A percentile compares a stretch with the other conserved stretches of the same genome.
These are phyloP conservation scores for Backusella psychrophila DNA, from an alignment of 192 early-diverging fungal species.

Conservation along the genomic window DNA sequence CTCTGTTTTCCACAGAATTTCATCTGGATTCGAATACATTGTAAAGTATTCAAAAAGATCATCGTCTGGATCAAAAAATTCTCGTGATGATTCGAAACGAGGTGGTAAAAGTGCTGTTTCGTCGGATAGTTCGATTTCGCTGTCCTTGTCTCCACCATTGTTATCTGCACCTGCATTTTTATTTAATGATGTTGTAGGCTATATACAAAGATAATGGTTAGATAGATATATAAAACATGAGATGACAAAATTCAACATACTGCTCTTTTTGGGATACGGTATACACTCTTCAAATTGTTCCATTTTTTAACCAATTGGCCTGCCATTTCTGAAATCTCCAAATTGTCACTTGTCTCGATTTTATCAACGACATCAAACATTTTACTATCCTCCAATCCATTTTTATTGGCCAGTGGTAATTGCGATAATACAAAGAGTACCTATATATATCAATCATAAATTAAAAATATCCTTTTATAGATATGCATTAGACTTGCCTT, in stretches of 20 bases:
- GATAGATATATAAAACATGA: too few relatives aligned
- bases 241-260: conserved; percentile 17
- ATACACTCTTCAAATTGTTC: conserved; percentile 49
- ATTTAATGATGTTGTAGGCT: not conserved
- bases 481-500: conserved; percentile 39
- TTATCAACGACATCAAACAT: conserved; percentile 66
- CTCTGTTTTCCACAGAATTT: conserved; percentile 11
- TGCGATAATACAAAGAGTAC: conserved; percentile 56
- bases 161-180: not conserved
- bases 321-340: conserved; percentile 47
- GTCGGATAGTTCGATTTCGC: not conserved
- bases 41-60: conserved; percentile 33
- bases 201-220: not conserved
- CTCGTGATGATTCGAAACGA: conserved; percentile 24
- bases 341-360: conserved; percentile 44
- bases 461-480: not conserved
- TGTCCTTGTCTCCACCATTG: not conserved
- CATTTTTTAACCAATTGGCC: conserved; percentile 50
- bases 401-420: conserved; percentile 77
- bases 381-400: conserved; percentile 73
- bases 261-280: conserved; percentile 54
- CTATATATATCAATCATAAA: conserved; percentile 13
- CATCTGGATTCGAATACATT: conserved; percentile 7
- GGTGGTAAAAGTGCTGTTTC: not conserved
- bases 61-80: conserved; percentile 30